Evolutionary conservation across 2,329 filamentous ascomycete species (phyloP).

Genomic region (Dothideomycetidae sp.): DNA sequence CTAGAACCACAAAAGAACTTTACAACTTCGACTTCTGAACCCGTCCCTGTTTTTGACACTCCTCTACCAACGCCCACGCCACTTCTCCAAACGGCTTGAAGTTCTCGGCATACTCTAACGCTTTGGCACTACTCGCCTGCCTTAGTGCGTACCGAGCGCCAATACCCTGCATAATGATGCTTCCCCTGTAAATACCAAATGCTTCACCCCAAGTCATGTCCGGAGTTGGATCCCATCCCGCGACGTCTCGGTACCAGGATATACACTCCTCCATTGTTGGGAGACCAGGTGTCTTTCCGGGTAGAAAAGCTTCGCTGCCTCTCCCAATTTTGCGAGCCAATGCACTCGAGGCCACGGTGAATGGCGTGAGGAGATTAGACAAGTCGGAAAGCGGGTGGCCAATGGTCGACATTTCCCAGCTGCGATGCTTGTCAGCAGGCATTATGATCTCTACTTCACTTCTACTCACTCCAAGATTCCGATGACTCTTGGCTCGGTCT

Average conservation of each 20-base stretch:
- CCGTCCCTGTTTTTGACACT: conserved; percentile 21
- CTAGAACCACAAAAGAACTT: too few relatives aligned
- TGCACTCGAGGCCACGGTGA: conserved; percentile 26
- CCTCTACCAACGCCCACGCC: conserved; percentile 59
- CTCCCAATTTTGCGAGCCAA: conserved; percentile 26
- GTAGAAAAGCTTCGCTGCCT: conserved; percentile 41
- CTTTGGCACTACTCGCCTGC: conserved; percentile 74
- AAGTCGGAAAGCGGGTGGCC: conserved; percentile 92
- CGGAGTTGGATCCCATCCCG: conserved; percentile 54
- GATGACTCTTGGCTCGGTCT: conserved; percentile 73
- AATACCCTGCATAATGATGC: conserved; percentile 72
- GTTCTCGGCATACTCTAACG: conserved; percentile 54
- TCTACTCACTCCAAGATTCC: conserved; percentile 57
- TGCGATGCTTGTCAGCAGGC: too few relatives aligned
- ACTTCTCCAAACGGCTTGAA: conserved; percentile 60
- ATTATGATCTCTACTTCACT: background rate
- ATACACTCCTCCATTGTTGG: conserved; percentile 45
- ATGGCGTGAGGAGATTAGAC: conserved; percentile 53
- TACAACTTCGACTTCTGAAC: conserved; percentile 26
- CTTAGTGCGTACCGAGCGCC: conserved; percentile 70
- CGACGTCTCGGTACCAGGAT: conserved; percentile 51
- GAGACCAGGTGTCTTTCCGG: conserved; percentile 51
- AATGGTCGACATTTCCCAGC: conserved; percentile 94
- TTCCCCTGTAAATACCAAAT: conserved; percentile 45
- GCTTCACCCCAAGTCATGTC: conserved; percentile 51